Percentiles rank a stretch among this genome's conserved stretches.
These are phyloP conservation scores for Pulveroboletus sp. DNA, from an alignment of 768 basidiomycete genomes.

Conservation along the genomic window DNA sequence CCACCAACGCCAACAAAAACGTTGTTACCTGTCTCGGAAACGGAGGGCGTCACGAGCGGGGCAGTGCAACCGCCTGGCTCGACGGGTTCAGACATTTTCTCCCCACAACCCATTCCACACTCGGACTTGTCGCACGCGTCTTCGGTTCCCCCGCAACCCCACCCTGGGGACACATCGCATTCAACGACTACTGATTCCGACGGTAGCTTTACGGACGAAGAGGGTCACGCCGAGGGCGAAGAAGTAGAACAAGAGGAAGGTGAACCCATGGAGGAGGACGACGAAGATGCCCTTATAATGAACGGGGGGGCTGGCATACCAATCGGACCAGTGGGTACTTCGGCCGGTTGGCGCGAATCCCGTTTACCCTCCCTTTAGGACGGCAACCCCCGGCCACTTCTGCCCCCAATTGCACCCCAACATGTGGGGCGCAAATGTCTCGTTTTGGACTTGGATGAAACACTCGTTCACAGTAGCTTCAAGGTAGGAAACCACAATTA, in stretches of 20 bases:
- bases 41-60: constrained; percentile 85
- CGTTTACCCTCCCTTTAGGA: constrained; percentile 48
- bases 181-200: constrained; percentile 32
- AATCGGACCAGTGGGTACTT: constrained; percentile 74
- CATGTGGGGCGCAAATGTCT: constrained; percentile 91
- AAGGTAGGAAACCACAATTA: constrained; percentile 57
- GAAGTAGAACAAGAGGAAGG: constrained; percentile 60
- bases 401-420: constrained; percentile 77
- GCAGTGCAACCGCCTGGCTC: constrained; percentile 91
- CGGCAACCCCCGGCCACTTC: constrained; percentile 79
- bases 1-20: constrained; percentile 47
- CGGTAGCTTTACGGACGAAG: constrained; percentile 53
- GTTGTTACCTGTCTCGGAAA: constrained; percentile 62
- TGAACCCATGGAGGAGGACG: constrained; percentile 69
- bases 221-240: constrained; percentile 65
- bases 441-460: constrained; percentile 96
- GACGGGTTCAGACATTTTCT: constrained; percentile 43
- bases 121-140: constrained; percentile 23
- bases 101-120: constrained; percentile 24
- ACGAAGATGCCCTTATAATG: constrained; percentile 84
- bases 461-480: constrained; percentile 95
- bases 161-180: constrained; percentile 30
- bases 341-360: neutral
- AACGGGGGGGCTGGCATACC: constrained; percentile 95
- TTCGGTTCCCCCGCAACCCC: constrained; percentile 24